Evolutionary conservation across 2,329 filamentous ascomycete species (phyloP).

Genomic region (Stenocarpella maydis): DNA sequence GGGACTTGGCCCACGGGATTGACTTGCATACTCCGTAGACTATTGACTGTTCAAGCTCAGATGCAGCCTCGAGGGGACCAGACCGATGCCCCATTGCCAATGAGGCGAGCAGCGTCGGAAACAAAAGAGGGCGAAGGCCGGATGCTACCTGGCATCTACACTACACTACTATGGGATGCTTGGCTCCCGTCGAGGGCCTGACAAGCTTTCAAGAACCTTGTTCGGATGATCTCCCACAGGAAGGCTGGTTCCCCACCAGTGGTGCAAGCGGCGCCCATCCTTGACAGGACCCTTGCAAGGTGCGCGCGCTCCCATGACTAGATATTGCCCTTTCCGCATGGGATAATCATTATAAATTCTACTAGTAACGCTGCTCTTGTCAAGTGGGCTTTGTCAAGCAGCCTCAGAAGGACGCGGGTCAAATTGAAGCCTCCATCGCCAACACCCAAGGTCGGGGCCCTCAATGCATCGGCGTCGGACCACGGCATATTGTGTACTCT

Average conservation of each 20-base stretch:
- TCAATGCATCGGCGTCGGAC: too few species aligned
- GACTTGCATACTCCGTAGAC: background rate
- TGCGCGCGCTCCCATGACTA: constrained; percentile 25
- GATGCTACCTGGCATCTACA: too few species aligned
- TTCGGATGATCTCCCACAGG: constrained; percentile 13
- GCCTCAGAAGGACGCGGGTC: background rate
- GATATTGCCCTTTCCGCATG: background rate
- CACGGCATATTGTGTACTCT: background rate
- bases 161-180: too few species aligned
- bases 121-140: too few species aligned
- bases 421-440: background rate
- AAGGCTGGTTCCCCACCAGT: background rate
- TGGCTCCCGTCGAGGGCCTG: background rate
- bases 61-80: background rate
- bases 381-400: background rate
- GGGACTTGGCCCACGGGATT: background rate
- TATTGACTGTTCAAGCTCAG: background rate
- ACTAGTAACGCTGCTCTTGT: background rate
- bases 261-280: constrained; percentile 12
- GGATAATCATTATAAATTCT: background rate
- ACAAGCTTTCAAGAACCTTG: constrained; percentile 16
- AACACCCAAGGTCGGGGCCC: background rate
- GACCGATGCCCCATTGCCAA: background rate
- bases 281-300: constrained; percentile 13
- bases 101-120: background rate